Percentiles rank a stretch among this genome's conserved stretches.
Conservation (phyloP, 2,329 filamentous ascomycete species). For the Alternaria triticina region DNA sequence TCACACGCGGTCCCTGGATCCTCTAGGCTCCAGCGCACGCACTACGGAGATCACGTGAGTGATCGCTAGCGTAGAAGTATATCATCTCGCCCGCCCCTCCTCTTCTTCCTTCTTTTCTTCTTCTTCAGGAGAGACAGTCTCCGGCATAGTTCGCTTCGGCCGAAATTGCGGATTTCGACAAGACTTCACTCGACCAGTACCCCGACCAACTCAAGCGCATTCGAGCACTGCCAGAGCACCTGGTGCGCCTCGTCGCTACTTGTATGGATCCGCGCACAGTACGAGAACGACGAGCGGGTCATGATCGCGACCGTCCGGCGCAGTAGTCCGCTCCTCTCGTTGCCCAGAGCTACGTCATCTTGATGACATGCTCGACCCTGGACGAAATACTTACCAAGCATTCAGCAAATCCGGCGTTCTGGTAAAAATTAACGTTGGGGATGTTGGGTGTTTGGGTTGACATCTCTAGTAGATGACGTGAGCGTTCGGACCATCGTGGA, state of each 20-base stretch:
- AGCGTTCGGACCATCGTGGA: not conserved
- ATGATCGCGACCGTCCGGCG: not conserved
- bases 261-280: not conserved
- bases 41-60: not conserved
- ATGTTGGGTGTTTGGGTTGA: no score
- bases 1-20: not conserved
- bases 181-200: not conserved
- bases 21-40: not conserved
- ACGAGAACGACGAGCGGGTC: not conserved
- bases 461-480: no score
- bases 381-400: not conserved
- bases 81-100: not conserved
- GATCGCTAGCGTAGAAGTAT: not conserved
- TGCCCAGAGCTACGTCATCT: not conserved
- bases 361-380: not conserved
- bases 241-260: not conserved
- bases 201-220: not conserved
- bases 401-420: not conserved
- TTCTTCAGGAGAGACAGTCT: not conserved
- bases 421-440: no score
- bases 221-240: not conserved
- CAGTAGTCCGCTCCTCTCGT: not conserved
- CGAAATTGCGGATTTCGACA: not conserved
- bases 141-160: not conserved
- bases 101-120: not conserved